Base-by-base conservation (phyloP, 2,329 filamentous ascomycete genomes). In the Fusarium ambrosium region DNA sequence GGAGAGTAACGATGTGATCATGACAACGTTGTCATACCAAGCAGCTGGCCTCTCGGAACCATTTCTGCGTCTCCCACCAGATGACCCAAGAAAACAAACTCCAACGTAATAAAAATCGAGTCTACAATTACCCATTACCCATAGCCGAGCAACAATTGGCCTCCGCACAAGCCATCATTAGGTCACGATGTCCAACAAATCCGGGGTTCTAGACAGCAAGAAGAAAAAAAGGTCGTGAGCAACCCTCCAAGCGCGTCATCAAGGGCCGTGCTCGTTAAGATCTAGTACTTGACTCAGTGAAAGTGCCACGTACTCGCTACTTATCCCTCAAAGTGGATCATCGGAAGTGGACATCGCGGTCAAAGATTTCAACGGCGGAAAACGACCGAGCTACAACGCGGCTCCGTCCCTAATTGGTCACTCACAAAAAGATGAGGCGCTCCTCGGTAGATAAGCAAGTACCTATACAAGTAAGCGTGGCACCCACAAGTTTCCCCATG, bases 211-310 rank as follows among this genome's bases (percentile, higher is more conserved):
- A 39, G 61, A 74, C 56, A 14, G 43, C 71, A 39, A 32, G 29
- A 29, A 29, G 29, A 34, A 24, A 20, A 34, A 34, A 24, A 20
- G 16, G 61, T 32, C 34, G 45, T 48, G 45, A 36, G 22, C 34
- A 59, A 51, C 45, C 24, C 24, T 53, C 16, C 43, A 64, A 56
- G 48, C 45, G 62, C 48, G 48, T 64, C 62, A 32, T 51, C 43
- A 32, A 32, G 45, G 61, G 48, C 61, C 36, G 45, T 39, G 34
- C 29, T 41, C 45, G 11, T 22, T 14, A 22, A 32, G 18, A 53
- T 13, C 18, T n/a, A 9, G 32, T 75, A 74, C 72, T 59, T 74
- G 72, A 74, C 72, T 74, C 72, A 75, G 72, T 74, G 72, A 74
- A 73, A 53, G 59, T 58, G 34, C 2, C 0, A 39, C 27, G 72